phyloP scores from a whole-genome alignment of 768 basidiomycete species.

The Suillus subaureus region DNA sequence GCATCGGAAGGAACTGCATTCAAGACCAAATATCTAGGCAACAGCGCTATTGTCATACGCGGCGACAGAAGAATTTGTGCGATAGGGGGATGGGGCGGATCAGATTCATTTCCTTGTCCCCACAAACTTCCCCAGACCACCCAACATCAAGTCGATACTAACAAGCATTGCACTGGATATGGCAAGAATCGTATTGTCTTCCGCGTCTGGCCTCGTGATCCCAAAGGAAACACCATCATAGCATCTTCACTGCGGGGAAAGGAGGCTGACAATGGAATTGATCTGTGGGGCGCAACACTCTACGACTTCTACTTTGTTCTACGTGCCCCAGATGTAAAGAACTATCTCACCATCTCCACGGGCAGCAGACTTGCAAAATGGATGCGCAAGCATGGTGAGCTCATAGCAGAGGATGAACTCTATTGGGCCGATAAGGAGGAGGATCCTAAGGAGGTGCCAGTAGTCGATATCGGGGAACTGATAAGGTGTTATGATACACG shows the following conservation, averaged over 20 bases:
- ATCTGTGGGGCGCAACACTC: constrained; percentile 29
- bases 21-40: constrained; percentile 84
- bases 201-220: constrained; percentile 28
- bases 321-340: constrained; percentile 10
- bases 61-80: constrained; percentile 81
- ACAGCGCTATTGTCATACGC: constrained; percentile 70
- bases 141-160: background rate
- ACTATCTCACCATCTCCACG: constrained; percentile 6
- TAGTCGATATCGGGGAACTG: constrained; percentile 19
- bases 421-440: constrained; percentile 26
- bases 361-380: constrained; percentile 21
- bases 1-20: constrained; percentile 31
- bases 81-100: constrained; percentile 78
- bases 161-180: background rate
- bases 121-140: constrained; percentile 2
- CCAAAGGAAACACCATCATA: constrained; percentile 14
- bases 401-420: constrained; percentile 17
- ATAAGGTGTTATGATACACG: constrained; percentile 16
- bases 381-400: constrained; percentile 22
- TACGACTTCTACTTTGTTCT: constrained; percentile 28
- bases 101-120: background rate
- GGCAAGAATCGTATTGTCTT: constrained; percentile 22
- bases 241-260: constrained; percentile 14
- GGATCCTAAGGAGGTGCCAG: constrained; percentile 18
- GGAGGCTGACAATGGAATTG: constrained; percentile 19